Conservation (phyloP, 129 eudicot genomes). For the Ambrosia artemisiifolia region DNA sequence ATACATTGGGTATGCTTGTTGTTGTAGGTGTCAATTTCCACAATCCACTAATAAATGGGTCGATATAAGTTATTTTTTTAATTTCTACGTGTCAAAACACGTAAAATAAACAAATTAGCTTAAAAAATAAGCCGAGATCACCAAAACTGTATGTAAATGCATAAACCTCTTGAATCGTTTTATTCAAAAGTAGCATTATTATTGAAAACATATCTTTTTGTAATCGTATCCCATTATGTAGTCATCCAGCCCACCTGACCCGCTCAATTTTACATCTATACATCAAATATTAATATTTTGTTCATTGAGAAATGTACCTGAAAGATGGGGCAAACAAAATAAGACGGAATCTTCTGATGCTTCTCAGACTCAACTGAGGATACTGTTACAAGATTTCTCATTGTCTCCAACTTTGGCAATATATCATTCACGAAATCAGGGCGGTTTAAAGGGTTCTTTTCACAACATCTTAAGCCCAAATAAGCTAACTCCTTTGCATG, state of each 20-base stretch:
- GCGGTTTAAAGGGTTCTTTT: constrained; percentile 38
- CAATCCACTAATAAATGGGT: background rate
- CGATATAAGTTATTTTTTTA: background rate
- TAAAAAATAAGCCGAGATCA: background rate
- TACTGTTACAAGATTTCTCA: constrained; percentile 34
- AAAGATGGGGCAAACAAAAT: constrained; percentile 84
- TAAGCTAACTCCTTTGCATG: constrained; percentile 46
- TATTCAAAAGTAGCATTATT: background rate
- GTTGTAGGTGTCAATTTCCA: background rate
- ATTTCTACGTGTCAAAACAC: background rate
- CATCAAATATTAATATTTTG: background rate
- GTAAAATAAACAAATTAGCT: background rate
- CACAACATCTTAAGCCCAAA: constrained; percentile 69
- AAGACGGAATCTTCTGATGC: constrained; percentile 52
- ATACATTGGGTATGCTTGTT: too few relatives aligned
- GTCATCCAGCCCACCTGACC: too few relatives aligned
- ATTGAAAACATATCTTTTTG: background rate
- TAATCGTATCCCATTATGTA: background rate
- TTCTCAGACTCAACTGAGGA: constrained; percentile 40
- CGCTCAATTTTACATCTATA: background rate
- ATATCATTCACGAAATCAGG: constrained; percentile 57
- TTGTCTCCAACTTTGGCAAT: constrained; percentile 49
- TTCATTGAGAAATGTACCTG: constrained; percentile 52
- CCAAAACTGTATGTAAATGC: background rate
- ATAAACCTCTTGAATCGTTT: background rate